Conservation (phyloP, 129 eudicot genomes). For the Flaveria trinervia region DNA sequence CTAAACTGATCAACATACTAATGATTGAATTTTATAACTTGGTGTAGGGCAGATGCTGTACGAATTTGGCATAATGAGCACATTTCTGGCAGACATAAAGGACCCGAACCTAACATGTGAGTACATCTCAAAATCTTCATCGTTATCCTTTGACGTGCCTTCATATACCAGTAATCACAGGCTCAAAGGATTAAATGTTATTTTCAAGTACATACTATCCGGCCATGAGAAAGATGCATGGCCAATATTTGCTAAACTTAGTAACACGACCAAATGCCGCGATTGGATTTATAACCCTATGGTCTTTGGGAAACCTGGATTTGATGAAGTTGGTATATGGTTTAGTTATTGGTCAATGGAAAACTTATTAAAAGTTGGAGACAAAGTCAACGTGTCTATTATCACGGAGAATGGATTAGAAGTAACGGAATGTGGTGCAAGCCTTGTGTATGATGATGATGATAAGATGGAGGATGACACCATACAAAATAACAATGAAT, state of each 20-base stretch:
- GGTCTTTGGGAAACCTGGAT: background rate
- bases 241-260: constrained; percentile 1
- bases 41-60: background rate
- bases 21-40: background rate
- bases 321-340: constrained; percentile 3
- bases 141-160: constrained; percentile 10
- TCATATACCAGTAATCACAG: background rate
- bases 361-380: background rate
- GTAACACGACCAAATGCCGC: background rate
- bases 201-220: background rate
- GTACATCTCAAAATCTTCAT: background rate
- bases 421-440: background rate
- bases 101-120: background rate
- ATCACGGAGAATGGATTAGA: background rate
- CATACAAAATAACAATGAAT: background rate
- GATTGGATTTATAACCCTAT: constrained; percentile 8
- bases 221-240: background rate
- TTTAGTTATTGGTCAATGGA: constrained; percentile 8
- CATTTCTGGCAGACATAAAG: constrained; percentile 13
- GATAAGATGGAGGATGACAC: background rate
- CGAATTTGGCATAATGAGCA: constrained; percentile 15
- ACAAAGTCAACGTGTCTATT: background rate
- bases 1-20: background rate
- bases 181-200: constrained; percentile 11
- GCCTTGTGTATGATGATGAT: background rate